phyloP scores from a whole-genome alignment of 2,329 filamentous ascomycete species.

The Apiospora marii region DNA sequence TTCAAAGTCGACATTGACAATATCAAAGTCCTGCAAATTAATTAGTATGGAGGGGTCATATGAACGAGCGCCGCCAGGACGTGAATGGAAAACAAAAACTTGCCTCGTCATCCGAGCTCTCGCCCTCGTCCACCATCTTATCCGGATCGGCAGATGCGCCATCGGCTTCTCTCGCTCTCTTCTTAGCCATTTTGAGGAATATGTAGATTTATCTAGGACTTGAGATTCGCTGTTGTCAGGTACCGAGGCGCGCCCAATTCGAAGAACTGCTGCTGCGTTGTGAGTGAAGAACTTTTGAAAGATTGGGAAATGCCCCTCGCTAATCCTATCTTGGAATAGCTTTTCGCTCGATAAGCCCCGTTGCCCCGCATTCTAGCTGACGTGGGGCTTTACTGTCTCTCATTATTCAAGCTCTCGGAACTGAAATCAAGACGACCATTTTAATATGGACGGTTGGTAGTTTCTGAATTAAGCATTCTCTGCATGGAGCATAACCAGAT shows the following conservation, averaged over 20 bases:
- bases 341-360: background rate
- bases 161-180: constrained; percentile 57
- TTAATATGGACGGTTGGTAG: background rate
- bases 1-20: constrained; percentile 96
- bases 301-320: constrained; percentile 19
- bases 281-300: constrained; percentile 24
- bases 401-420: background rate
- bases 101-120: constrained; percentile 63
- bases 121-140: constrained; percentile 57
- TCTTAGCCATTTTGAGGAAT: constrained; percentile 54
- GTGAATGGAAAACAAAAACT: constrained; percentile 10
- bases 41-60: background rate
- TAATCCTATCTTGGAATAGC: constrained; percentile 2
- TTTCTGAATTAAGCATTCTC: background rate
- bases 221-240: constrained; percentile 4
- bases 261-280: background rate
- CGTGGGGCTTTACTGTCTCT: constrained; percentile 5
- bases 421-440: background rate
- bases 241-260: constrained; percentile 8
- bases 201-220: constrained; percentile 7
- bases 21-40: constrained; percentile 76
- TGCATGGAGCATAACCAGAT: background rate
- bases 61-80: background rate
- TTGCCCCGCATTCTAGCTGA: constrained; percentile 7
- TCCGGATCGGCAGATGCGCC: constrained; percentile 54